A percentile compares a stretch with the other conserved stretches of the same genome.
These are phyloP conservation scores for Tulasnella sp. DNA, from an alignment of 768 basidiomycete genomes.

Conservation along the genomic window DNA sequence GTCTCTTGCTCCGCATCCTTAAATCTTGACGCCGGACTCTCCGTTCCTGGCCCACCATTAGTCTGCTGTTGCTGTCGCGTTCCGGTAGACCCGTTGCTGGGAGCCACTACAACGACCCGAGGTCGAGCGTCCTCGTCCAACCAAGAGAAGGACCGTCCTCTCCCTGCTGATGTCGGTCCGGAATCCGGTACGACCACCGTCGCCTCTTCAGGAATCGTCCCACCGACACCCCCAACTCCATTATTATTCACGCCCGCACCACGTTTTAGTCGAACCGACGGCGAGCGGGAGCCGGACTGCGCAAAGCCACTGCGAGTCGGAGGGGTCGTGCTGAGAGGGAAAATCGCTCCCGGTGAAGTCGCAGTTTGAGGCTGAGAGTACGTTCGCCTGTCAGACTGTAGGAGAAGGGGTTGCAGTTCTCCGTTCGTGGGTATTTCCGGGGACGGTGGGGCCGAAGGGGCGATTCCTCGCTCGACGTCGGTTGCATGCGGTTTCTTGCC, in stretches of 20 bases:
- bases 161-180: neutral
- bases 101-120: neutral
- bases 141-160: neutral
- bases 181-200: neutral
- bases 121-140: constrained; percentile 22
- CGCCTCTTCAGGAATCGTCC: neutral
- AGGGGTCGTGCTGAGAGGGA: neutral
- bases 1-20: constrained; percentile 41
- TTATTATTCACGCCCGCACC: neutral
- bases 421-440: neutral
- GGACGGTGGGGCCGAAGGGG: neutral
- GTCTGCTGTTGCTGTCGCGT: neutral
- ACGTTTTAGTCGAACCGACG: neutral
- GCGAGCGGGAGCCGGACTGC: neutral
- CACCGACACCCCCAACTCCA: neutral
- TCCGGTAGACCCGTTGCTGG: neutral
- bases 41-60: neutral
- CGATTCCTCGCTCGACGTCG: constrained; percentile 8
- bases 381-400: neutral
- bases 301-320: neutral
- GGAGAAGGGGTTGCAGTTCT: neutral
- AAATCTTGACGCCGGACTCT: neutral
- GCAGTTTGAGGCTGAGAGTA: neutral
- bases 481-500: neutral
- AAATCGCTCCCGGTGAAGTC: neutral